phyloP scores from a whole-genome alignment of 2,329 filamentous ascomycete genomes.

The Neopestalotiopsis sp. region DNA sequence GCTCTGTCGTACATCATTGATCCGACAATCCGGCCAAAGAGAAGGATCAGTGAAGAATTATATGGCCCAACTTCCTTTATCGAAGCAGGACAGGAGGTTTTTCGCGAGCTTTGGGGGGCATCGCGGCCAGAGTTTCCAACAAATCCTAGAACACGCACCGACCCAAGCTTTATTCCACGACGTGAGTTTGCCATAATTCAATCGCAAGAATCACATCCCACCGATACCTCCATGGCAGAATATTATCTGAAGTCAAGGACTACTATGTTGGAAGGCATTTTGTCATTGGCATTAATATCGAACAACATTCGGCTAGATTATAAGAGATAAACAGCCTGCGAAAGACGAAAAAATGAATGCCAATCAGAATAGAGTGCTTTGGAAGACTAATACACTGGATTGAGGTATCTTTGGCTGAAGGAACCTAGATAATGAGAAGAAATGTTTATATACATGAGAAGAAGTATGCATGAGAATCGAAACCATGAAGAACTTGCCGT shows the following conservation, averaged over 20 bases:
- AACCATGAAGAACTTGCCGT: neutral
- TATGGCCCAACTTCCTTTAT: neutral
- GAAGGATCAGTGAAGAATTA: neutral
- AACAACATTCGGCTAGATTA: neutral
- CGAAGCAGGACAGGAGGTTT: neutral
- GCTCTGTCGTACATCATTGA: neutral
- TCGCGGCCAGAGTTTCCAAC: neutral
- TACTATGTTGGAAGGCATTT: neutral
- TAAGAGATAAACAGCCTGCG: neutral
- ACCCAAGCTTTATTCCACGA: neutral
- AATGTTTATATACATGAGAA: neutral
- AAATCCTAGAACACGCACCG: neutral
- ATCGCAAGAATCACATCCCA: neutral
- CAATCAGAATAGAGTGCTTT: neutral
- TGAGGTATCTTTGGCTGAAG: neutral
- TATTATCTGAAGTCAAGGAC: neutral
- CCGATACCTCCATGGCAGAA: neutral
- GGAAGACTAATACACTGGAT: neutral
- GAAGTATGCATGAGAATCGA: neutral
- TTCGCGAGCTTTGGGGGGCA: neutral
- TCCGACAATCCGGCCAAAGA: neutral
- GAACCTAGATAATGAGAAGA: neutral
- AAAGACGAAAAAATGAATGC: too few relatives aligned
- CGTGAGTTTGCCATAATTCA: neutral
- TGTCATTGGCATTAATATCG: neutral